Percentiles rank a stretch among this genome's conserved stretches.
Evolutionary conservation across 371 early-diverging fungal species (phyloP).

Genomic region (Saksenaea oblongispora): DNA sequence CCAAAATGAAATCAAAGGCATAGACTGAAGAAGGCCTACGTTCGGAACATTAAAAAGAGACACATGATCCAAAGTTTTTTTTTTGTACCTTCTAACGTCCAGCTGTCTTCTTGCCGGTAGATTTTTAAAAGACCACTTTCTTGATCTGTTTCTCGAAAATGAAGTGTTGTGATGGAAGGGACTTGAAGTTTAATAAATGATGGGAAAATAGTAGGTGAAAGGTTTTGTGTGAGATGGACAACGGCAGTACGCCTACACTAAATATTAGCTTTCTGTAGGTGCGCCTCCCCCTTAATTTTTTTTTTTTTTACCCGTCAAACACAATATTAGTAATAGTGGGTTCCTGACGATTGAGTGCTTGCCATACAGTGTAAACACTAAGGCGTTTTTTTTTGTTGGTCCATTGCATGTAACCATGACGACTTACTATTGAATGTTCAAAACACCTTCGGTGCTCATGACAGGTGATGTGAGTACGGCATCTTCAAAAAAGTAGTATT

Average conservation of each 20-base stretch:
- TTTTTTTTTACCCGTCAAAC: slow-evolving; percentile 37
- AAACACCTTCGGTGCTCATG: slow-evolving; percentile 41
- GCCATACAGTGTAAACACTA: slow-evolving; percentile 51
- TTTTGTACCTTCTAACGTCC: slow-evolving; percentile 58
- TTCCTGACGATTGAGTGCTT: slow-evolving; percentile 45
- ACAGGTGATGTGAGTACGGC: slow-evolving; percentile 40
- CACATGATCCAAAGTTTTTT: background rate
- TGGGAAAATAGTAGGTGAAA: slow-evolving; percentile 56
- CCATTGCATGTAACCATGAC: background rate
- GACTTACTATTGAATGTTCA: slow-evolving; percentile 40
- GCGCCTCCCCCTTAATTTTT: background rate
- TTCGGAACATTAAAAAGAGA: too few species aligned
- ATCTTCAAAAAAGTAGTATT: slow-evolving; percentile 27
- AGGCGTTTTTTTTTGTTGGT: background rate
- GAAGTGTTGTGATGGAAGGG: slow-evolving; percentile 57
- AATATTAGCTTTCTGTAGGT: background rate
- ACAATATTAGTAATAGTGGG: slow-evolving; percentile 47
- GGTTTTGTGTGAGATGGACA: slow-evolving; percentile 52
- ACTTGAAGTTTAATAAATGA: slow-evolving; percentile 44
- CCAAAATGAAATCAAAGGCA: slow-evolving; percentile 60
- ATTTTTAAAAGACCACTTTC: slow-evolving; percentile 54
- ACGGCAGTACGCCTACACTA: slow-evolving; percentile 53
- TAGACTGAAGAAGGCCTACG: slow-evolving; percentile 54
- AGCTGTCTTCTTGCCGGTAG: slow-evolving; percentile 62
- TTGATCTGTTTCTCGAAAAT: slow-evolving; percentile 52